Base-by-base conservation (phyloP, 2,329 filamentous ascomycete genomes). In the Tolypocladium cylindrosporum region DNA sequence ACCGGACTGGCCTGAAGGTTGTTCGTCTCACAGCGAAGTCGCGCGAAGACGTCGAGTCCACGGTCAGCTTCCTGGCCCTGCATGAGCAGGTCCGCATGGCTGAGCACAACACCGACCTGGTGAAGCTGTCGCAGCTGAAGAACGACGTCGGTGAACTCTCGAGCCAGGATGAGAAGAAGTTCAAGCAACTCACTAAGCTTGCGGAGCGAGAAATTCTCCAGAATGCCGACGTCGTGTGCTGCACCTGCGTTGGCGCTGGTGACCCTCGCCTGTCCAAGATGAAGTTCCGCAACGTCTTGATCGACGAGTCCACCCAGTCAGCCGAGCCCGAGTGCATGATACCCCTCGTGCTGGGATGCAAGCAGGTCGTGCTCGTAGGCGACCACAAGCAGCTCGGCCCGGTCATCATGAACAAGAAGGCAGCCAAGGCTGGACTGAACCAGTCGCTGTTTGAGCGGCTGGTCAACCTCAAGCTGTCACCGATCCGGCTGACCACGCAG, bases 341-440 rank as follows among this genome's bases (percentile, higher is more conserved):
- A 66, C 94, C 94, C 21, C 79, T 99, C 45, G 93, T 99, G 39
- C 81, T 99, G 27, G 94, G 94, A 55, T 99, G 94, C 79, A 99
- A 99, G 77, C 94, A 99, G 73, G 91, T 97, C 55, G 94, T 99
- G n/a, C 83, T 99, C 41, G 94, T 99, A 48, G 94, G 94, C 69
- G 94, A 99, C 69, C 94, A 99, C 74, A 95, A 97, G 74, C 94
- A 99, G 72, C 84, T 99, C 63, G 94, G 94, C 0, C 94, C 94
- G 1, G 94, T 99, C 67, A 97, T 99, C 70, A 99, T 99, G 93
- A 99, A 99, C 81, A 99, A 99, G 82, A 97, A 97, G 75, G 94
- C 94, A 16, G 94, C 94, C 61, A 97, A 97, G 75, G 94, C 94
- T 57, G 94, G 94, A 61, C 80, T 99, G 19, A 97, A 97, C 74